Percentiles rank a stretch among this genome's conserved stretches.
phyloP scores from a whole-genome alignment of 805 yeast genomes.

The Aciculoconidium aculeatum region DNA sequence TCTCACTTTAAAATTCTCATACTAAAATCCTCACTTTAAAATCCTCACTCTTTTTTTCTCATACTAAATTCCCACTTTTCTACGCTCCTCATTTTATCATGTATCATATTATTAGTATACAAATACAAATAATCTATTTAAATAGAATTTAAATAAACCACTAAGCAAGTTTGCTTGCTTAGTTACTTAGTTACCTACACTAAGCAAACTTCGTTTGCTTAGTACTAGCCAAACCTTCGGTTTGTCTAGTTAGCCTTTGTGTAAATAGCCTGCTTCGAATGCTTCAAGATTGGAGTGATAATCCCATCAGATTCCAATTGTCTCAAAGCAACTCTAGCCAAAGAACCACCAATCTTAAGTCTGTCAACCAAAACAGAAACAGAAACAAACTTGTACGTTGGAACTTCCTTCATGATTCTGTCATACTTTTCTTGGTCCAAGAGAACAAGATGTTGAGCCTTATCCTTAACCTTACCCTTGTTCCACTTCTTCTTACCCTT shows the following conservation, averaged over 20 bases:
- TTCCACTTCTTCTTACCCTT: slow-evolving; percentile 99
- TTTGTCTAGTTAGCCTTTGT: slow-evolving; percentile 54
- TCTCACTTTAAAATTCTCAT: no score
- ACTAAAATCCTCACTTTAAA: no score
- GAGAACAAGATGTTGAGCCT: slow-evolving; percentile 97
- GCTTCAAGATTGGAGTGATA: slow-evolving; percentile 89
- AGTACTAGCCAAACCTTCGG: no score
- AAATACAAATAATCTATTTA: no score
- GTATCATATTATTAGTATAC: no score
- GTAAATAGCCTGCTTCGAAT: slow-evolving; percentile 96
- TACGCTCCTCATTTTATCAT: no score
- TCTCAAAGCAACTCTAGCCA: slow-evolving; percentile 96
- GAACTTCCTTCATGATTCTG: slow-evolving; percentile 98
- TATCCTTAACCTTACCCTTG: slow-evolving; percentile 99
- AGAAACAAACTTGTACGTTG: slow-evolving; percentile 97
- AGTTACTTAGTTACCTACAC: no score
- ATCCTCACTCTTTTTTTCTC: no score
- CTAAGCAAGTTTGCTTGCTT: no score
- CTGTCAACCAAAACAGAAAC: slow-evolving; percentile 98
- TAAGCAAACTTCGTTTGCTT: no score
- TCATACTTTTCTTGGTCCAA: slow-evolving; percentile 98
- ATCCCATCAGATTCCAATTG: slow-evolving; percentile 94
- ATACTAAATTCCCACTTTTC: no score
- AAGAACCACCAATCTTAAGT: slow-evolving; percentile 97
- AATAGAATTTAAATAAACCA: no score